Conservation (phyloP, 1,139 yeast species). For the Zygosaccharomyces pseudobailii region DNA sequence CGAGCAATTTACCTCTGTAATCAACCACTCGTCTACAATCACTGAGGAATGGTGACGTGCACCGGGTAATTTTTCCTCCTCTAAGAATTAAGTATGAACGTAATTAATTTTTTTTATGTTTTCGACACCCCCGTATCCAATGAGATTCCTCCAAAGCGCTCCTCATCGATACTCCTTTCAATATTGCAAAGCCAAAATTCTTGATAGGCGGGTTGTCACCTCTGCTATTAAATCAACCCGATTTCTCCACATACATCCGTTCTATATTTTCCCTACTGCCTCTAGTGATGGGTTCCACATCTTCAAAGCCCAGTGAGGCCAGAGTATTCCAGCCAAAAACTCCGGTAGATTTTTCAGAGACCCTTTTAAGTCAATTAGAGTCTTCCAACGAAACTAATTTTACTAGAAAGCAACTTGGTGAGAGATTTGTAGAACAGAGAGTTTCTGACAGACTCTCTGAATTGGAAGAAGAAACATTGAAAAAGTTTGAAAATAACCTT, state of each 20-base stretch:
- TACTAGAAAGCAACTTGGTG: constrained; percentile 75
- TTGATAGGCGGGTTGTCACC: background rate
- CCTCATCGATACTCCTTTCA: background rate
- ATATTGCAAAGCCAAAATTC: background rate
- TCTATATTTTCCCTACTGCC: background rate
- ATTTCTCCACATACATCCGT: background rate
- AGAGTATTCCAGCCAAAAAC: constrained; percentile 66
- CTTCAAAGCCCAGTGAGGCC: constrained; percentile 55
- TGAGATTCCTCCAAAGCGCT: background rate
- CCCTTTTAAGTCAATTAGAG: constrained; percentile 66
- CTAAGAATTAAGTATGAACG: no score
- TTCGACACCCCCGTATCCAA: background rate
- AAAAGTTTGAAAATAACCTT: constrained; percentile 51
- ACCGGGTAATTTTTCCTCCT: no score
- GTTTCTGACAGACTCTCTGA: constrained; percentile 62
- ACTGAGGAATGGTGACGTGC: no score
- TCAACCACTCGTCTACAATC: no score
- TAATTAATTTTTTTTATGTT: no score
- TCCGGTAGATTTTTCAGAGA: constrained; percentile 70
- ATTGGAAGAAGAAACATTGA: constrained; percentile 56
- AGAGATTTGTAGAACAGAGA: constrained; percentile 70
- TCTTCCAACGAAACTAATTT: constrained; percentile 73
- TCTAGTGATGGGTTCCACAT: constrained; percentile 45
- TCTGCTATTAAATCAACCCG: background rate
- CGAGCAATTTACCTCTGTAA: no score